These are phyloP conservation scores for Coriolopsis trogii DNA, from an alignment of 1,284 basidiomycete species.

Conservation along the genomic window DNA sequence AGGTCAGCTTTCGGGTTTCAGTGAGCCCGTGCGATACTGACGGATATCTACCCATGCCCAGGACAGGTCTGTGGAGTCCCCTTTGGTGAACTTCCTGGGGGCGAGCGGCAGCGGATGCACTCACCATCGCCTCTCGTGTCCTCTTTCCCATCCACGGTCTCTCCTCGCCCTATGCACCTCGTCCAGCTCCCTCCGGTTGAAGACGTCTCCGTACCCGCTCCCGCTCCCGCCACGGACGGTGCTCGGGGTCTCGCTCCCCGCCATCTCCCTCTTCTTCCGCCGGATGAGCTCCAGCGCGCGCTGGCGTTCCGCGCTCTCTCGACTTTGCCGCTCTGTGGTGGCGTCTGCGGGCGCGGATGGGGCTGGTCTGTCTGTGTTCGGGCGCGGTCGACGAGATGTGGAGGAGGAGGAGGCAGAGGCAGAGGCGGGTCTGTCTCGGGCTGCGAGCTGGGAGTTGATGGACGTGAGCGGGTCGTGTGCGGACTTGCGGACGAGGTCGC, in stretches of 20 bases:
- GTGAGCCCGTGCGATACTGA: too few relatives aligned
- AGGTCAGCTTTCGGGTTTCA: too few relatives aligned
- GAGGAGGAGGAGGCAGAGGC: conserved; percentile 28
- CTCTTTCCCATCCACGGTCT: conserved; percentile 2
- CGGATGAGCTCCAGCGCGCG: conserved; percentile 70
- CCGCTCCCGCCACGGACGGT: conserved; percentile 59
- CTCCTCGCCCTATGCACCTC: conserved; percentile 52
- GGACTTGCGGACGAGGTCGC: conserved; percentile 65
- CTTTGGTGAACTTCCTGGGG: too few relatives aligned
- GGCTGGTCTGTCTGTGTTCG: conserved; percentile 20
- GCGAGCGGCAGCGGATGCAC: too few relatives aligned
- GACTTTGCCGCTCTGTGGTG: conserved; percentile 58
- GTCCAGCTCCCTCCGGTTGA: conserved; percentile 69
- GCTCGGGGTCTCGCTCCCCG: conserved; percentile 68
- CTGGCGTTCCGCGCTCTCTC: conserved; percentile 73
- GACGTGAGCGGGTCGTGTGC: conserved; percentile 72
- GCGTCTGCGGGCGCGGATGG: conserved; percentile 16
- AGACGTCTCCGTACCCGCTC: conserved; percentile 68
- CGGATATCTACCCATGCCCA: too few relatives aligned
- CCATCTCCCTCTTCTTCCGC: conserved; percentile 61
- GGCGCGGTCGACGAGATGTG: not conserved
- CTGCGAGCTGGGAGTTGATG: conserved; percentile 66
- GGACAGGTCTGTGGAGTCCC: too few relatives aligned
- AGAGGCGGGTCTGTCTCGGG: conserved; percentile 32
- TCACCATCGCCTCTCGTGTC: not conserved